Base-by-base conservation (phyloP, 108 stramenopile genomes). In the Cylindrotheca fusiformis region DNA sequence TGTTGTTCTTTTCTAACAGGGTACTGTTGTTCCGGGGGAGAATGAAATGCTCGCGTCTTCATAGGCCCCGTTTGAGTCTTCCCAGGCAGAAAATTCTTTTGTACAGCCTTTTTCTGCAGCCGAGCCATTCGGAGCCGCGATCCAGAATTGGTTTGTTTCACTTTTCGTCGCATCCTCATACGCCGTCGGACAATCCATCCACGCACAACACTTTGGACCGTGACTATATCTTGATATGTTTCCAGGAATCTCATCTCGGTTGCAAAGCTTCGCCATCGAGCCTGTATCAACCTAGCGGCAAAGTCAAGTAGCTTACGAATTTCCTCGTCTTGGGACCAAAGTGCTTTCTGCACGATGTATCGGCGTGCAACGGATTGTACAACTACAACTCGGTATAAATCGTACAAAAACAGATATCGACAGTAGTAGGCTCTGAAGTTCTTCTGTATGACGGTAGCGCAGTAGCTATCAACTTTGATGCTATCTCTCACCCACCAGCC, bases 401-500 rank as follows among this genome's bases (percentile, higher is more conserved):
- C 71, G 23, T 69, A 72, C 10, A 65, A 50, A 58, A 74, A 85
- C 18, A 72, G 52, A 36, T 58, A 63, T 53, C 80, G 50, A 24
- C 60, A 44, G 24, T 58, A 60, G 55, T 65, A 71, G 2, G 74
- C 72, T 28, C 82, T 76, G 32, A 75, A 64, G 10, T 51, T 44
- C 46, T 68, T 86, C 50, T 91, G 90, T 31, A 91, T 86, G 41
- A 69, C 51, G 2, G 70, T 71, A 5, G 90, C 91, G 55, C 88
- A 93, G 67, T 74, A 88, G 33, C 74, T 51, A 52, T 90, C 88
- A 18, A 90, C 79, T 28, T 67, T 64, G 52, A 93, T 61, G 12
- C 65, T 79, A 73, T 90, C 91, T 63, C 91, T 75, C 18, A 72
- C 81, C 81, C 84, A 93, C 85, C 86, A 93, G 6, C 91, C 88